Conservation (phyloP, 306 rosid genomes). For the Quercus rubra region DNA sequence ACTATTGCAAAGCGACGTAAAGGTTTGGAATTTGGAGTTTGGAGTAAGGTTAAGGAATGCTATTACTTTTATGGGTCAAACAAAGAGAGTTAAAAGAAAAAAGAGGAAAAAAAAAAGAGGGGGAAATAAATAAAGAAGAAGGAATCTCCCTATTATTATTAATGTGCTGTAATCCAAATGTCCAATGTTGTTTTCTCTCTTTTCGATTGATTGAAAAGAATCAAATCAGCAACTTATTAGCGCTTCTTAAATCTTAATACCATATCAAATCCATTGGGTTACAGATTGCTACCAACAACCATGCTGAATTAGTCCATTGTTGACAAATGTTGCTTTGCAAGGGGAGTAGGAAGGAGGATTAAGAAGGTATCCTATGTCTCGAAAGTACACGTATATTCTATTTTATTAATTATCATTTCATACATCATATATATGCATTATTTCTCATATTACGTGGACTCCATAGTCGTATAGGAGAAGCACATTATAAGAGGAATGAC, state of each 20-base stretch:
- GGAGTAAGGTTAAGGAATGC: too few relatives aligned
- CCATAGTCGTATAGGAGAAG: fast-evolving
- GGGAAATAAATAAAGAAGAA: not conserved
- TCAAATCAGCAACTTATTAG: not conserved
- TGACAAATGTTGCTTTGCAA: too few relatives aligned
- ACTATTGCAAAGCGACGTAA: not conserved
- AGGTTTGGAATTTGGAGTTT: not conserved
- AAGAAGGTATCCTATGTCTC: too few relatives aligned
- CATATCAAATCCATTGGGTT: not conserved
- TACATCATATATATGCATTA: too few relatives aligned
- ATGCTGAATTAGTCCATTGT: not conserved
- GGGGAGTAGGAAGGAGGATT: too few relatives aligned
- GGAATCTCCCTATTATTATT: not conserved
- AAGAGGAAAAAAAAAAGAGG: too few relatives aligned
- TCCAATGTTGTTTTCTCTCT: not conserved
- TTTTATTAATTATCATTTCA: too few relatives aligned
- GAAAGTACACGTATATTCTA: too few relatives aligned
- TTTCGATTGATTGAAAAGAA: not conserved
- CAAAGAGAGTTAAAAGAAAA: not conserved
- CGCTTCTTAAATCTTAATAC: not conserved
- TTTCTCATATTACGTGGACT: too few relatives aligned
- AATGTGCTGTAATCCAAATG: not conserved
- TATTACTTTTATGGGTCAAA: not conserved
- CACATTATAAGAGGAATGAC: too few relatives aligned
- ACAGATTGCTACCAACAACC: not conserved